Evolutionary conservation across 257 asterid genomes (phyloP).

Genomic region (Ehretia macrophylla): DNA sequence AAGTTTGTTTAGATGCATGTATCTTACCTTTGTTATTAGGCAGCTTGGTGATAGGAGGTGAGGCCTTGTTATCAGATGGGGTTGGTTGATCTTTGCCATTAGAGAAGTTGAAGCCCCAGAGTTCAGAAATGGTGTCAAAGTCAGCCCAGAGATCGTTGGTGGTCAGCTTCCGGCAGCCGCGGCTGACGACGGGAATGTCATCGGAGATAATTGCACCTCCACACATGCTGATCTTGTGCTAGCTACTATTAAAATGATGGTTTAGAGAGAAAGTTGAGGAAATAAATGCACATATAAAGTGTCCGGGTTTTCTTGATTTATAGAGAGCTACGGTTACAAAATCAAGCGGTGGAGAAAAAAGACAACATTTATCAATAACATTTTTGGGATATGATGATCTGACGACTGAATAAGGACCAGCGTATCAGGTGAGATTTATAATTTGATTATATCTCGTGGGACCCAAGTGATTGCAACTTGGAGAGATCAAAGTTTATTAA

Average conservation of each 20-base stretch:
- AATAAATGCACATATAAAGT: not conserved
- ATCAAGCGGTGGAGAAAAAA: constrained; percentile 7
- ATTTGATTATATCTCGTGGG: too few species aligned
- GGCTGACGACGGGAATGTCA: constrained; percentile 38
- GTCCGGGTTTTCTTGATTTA: constrained; percentile 11
- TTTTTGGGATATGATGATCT: constrained; percentile 14
- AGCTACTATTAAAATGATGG: too few species aligned
- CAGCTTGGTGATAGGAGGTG: constrained; percentile 12
- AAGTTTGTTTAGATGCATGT: too few species aligned
- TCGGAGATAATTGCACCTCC: constrained; percentile 82
- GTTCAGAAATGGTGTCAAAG: constrained; percentile 48
- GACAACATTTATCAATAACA: constrained; percentile 9
- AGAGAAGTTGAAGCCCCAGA: constrained; percentile 59
- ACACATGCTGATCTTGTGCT: constrained; percentile 40
- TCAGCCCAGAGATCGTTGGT: constrained; percentile 62
- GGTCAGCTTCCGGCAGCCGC: constrained; percentile 41
- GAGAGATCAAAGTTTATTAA: too few species aligned
- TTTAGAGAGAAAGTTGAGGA: not conserved
- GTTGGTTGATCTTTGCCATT: constrained; percentile 13
- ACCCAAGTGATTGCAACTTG: too few species aligned
- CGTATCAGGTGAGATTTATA: too few species aligned
- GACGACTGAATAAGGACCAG: constrained; percentile 20
- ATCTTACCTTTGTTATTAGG: constrained; percentile 28
- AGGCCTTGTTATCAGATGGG: not conserved
- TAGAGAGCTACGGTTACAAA: constrained; percentile 20